Evolutionary conservation across 164 flowering plant genomes (phyloP), one percentile per base, ranked within the genome.

Genomic region (Chimonanthus salicifolius): DNA sequence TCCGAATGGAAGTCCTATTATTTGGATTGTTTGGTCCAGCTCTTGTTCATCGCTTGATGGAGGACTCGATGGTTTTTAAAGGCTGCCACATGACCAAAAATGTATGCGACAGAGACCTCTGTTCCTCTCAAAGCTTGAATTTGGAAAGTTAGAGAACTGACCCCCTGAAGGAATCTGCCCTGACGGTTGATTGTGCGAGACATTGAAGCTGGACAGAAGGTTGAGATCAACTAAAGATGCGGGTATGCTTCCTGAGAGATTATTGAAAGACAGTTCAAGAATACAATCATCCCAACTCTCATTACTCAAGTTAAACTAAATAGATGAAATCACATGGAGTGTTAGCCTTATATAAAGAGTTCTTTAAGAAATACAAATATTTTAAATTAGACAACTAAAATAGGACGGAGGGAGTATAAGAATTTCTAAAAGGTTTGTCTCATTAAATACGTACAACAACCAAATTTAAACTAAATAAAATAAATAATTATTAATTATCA

Each of bases 161-260:
- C 88, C 89, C 5, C 86, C 92, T 0, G 78, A 67, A 16, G 98
- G 98, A 71, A 90, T 87, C 4, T 58, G 60, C 6, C 98, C 98
- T 16, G 70, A 71, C 77, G 91, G 82, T 77, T 81, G 84, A 80
- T 91, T 94, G 78, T 87, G 18, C 21, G 97, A 95, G 71, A 94
- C 94, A 74, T 85, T 87, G 64, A 75, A 70, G 3, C 58, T 75
- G 5, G 83, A 75, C 20, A 81, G 62, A 68, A 81, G 78, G 47
- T 4, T 81, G 58, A 81, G 77, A 46, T 62, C 33, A 10, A 11
- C 58, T 65, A 78, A 48, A 48, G 81, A 74, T 18, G 71, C n/a
- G 0, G 83, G 81, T 54, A 78, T 76, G 33, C 48, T 71, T 74
- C 81, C 83, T 1, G 74, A 18, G 5, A 81, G 49, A 58, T 64